Base-by-base conservation (phyloP, 2,329 filamentous ascomycete genomes). In the Cytospora chrysosperma region DNA sequence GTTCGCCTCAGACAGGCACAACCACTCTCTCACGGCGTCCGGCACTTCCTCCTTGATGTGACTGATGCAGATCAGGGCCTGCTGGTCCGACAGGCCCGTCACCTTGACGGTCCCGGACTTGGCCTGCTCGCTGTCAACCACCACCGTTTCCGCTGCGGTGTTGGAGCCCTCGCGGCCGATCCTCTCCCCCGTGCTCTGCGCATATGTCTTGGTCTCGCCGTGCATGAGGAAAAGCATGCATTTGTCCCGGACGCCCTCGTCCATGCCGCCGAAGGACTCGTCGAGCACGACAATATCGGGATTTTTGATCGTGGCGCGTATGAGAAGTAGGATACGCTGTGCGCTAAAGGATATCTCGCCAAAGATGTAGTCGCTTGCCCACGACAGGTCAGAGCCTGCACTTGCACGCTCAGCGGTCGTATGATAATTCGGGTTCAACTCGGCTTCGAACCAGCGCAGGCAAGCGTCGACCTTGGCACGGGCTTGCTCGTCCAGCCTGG, bases 41-140 rank as follows among this genome's bases (percentile, higher is more conserved):
- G 95, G 95, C 12, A 98, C 90, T 75, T 99, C 95, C 70, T 97
- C 93, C 67, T 88, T 88, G 65, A 94, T 83, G 77, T 99, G 95
- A 66, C 92, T 95, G 65, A 98, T 94, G 67, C 93, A 92, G n/a
- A 98, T 84, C 60, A 99, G 77, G 0, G 93, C 93, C 76, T 98
- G 94, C 26, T 85, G 75, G 0, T 86, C 79, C 1, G 82, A 81
- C 62, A 97, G 75, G 0, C 92, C 92, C 1, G 71, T 72, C 5
- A 94, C 76, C 26, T 76, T 79, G 1, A 86, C 79, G 1, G 73
- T 72, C 0, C 79, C 83, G 0, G 75, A 69, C 61, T 75, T 77
- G 9, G 78, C 74, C 0, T 75, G 73, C 1, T 82, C 76, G 64
- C 81, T 86, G 15, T 83, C 77, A 0, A 83, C 75, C 32, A 81